phyloP scores from a whole-genome alignment of 805 yeast species.

The Candida loeiensis region DNA sequence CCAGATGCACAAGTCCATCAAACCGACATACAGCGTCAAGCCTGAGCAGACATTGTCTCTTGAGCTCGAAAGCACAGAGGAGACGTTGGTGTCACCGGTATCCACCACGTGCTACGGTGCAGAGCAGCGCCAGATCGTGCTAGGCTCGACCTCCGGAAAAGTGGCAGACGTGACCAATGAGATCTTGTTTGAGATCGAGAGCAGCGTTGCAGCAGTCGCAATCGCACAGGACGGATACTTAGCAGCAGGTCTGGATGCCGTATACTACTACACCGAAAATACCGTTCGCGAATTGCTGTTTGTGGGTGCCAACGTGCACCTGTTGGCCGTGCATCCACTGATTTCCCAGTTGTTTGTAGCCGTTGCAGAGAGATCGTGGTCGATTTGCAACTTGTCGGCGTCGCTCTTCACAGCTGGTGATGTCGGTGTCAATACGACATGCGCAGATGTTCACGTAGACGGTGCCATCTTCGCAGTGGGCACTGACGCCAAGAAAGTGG shows the following conservation, averaged over 20 bases:
- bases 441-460: slow-evolving; percentile 44
- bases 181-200: slow-evolving; percentile 7
- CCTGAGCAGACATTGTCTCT: slow-evolving; percentile 14
- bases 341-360: slow-evolving; percentile 25
- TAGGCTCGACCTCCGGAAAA: slow-evolving; percentile 5
- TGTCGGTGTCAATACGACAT: neutral
- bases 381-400: slow-evolving; percentile 13
- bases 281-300: neutral
- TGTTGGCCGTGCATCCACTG: slow-evolving; percentile 32
- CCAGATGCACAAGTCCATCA: slow-evolving; percentile 34
- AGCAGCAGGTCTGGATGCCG: neutral
- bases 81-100: neutral
- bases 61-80: slow-evolving; percentile 8
- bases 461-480: slow-evolving; percentile 46
- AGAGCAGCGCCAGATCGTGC: neutral
- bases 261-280: slow-evolving; percentile 1
- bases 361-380: slow-evolving; percentile 25
- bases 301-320: neutral
- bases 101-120: slow-evolving; percentile 1
- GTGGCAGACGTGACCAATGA: slow-evolving; percentile 7
- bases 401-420: slow-evolving; percentile 7
- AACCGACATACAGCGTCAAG: slow-evolving; percentile 19
- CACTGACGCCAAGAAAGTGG: slow-evolving; percentile 26
- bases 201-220: slow-evolving; percentile 2
- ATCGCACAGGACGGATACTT: slow-evolving; percentile 2